Evolutionary conservation across 2,329 filamentous ascomycete genomes (phyloP).

Genomic region (Ceratocystis destructans): DNA sequence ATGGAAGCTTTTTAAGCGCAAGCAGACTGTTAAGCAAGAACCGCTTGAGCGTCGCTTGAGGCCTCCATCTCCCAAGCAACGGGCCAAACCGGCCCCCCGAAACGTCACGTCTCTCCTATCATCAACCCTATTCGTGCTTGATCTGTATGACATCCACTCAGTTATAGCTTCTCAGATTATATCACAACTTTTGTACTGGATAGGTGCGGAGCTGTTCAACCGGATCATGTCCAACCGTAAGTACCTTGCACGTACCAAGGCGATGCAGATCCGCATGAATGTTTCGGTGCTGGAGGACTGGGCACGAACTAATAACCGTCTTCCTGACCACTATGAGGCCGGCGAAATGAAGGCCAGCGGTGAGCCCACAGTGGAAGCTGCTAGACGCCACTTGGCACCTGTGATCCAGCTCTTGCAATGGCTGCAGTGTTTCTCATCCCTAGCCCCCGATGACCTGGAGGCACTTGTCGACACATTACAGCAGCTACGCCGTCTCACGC

Average conservation of each 20-base stretch:
- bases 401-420: slow-evolving; percentile 91
- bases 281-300: slow-evolving; percentile 90
- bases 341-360: slow-evolving; percentile 75
- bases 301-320: slow-evolving; percentile 83
- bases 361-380: slow-evolving; percentile 73
- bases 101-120: slow-evolving; percentile 93
- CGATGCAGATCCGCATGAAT: slow-evolving; percentile 99
- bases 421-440: slow-evolving; percentile 93
- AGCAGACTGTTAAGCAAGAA: slow-evolving; percentile 79
- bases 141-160: slow-evolving; percentile 97
- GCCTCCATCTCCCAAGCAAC: slow-evolving; percentile 82
- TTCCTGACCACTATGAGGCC: slow-evolving; percentile 89
- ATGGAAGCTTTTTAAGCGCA: slow-evolving; percentile 93
- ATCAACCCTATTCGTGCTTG: slow-evolving; percentile 89
- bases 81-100: slow-evolving; percentile 80
- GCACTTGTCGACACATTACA: slow-evolving; percentile 78
- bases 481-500: slow-evolving; percentile 70
- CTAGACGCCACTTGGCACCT: slow-evolving; percentile 72
- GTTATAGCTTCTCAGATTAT: slow-evolving; percentile 88
- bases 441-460: slow-evolving; percentile 73
- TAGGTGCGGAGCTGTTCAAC: slow-evolving; percentile 92
- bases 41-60: slow-evolving; percentile 80
- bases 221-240: slow-evolving; percentile 92
- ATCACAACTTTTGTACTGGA: slow-evolving; percentile 89
- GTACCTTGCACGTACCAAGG: slow-evolving; percentile 89